Evolutionary conservation across 1,284 basidiomycete genomes (phyloP), one percentile per base, ranked within the genome.

Genomic region (Irpex rosettiformis): DNA sequence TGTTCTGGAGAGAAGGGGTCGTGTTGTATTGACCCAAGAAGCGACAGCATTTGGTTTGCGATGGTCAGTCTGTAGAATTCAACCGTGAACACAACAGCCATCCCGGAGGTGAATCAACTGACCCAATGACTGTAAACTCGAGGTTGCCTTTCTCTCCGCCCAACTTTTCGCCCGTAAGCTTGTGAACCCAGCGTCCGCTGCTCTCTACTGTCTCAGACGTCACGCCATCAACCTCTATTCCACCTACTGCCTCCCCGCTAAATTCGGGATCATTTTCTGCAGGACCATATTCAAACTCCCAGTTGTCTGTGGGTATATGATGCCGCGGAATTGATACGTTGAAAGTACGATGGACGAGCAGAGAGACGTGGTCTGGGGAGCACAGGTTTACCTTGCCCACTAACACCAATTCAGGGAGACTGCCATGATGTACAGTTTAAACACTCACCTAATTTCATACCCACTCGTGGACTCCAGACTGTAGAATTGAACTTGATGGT

Each of bases 271-370:
- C 89, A 64, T 89, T 89, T 67, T 89, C 88, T 16, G 84, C 83
- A 0, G 88, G 79, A 3, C 86, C 90, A 62, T 94, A 88, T 69
- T 97, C 92, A 67, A 96, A 98, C 62, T 89, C 84, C 86, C 91
- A 98, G 55, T 84, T 74, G 52, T 91, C 87, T 22, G 74, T 78
- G 2, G 88, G 93, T 68, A 99, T 93, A 72, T 99, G 96, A 68
- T 93, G 85, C 57, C 93, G 86, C 0, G 95, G 94, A 72, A 99
- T 98, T 6, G 94, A 96, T 13, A 94, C 93, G 73, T 99, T 99
- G 81, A 99, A 99, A 5, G 94, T 96, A 57, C 89, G 89, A 68
- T 97, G 93, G 3, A 98, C 81, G 55, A 99, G 89, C 10, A 99
- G 79, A 0, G 95, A 94, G 57, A 99, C 82, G 69, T 98, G 96